Conservation (phyloP, 495 filamentous ascomycete species). For the Thermochaetoides thermophila region DNA sequence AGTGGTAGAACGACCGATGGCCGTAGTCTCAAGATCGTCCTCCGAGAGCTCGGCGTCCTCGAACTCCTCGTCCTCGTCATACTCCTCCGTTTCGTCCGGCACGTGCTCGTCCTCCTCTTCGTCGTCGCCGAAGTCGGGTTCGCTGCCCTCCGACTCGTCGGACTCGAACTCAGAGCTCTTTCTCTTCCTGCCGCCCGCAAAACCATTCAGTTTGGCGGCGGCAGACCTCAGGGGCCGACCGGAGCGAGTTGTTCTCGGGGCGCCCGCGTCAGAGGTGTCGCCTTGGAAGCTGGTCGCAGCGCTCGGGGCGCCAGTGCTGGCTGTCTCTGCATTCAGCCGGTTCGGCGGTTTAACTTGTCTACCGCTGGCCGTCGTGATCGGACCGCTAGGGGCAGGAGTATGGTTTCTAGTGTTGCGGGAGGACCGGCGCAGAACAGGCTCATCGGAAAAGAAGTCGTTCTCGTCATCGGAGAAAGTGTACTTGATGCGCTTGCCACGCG, state of each 20-base stretch:
- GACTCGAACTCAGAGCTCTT: slow-evolving; percentile 57
- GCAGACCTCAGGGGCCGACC: slow-evolving; percentile 21
- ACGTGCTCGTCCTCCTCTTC: slow-evolving; percentile 44
- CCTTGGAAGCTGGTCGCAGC: slow-evolving; percentile 23
- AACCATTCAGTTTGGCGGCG: slow-evolving; percentile 30
- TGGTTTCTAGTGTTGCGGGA: slow-evolving; percentile 56
- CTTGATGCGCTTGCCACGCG: slow-evolving; percentile 84
- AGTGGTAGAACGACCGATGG: slow-evolving; percentile 1
- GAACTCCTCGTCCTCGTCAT: slow-evolving; percentile 44
- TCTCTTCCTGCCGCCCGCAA: slow-evolving; percentile 42
- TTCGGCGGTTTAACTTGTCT: slow-evolving; percentile 67
- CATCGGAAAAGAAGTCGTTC: slow-evolving; percentile 57
- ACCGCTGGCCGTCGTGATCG: slow-evolving; percentile 80
- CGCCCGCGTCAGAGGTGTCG: slow-evolving; percentile 18
- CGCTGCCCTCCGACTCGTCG: slow-evolving; percentile 48
- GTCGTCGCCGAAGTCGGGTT: slow-evolving; percentile 42
- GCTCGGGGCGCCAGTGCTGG: slow-evolving; percentile 24
- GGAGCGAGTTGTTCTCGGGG: slow-evolving; percentile 8
- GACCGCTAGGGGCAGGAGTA: slow-evolving; percentile 52
- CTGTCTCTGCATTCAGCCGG: slow-evolving; percentile 63
- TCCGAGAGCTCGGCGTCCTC: slow-evolving; percentile 42
- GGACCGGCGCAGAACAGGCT: slow-evolving; percentile 48
- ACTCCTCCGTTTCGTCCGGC: slow-evolving; percentile 31
- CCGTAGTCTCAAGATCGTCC: slow-evolving; percentile 39
- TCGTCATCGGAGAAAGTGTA: slow-evolving; percentile 94